phyloP scores from a whole-genome alignment of 495 filamentous ascomycete genomes.

The Alectoria sarmentosa region DNA sequence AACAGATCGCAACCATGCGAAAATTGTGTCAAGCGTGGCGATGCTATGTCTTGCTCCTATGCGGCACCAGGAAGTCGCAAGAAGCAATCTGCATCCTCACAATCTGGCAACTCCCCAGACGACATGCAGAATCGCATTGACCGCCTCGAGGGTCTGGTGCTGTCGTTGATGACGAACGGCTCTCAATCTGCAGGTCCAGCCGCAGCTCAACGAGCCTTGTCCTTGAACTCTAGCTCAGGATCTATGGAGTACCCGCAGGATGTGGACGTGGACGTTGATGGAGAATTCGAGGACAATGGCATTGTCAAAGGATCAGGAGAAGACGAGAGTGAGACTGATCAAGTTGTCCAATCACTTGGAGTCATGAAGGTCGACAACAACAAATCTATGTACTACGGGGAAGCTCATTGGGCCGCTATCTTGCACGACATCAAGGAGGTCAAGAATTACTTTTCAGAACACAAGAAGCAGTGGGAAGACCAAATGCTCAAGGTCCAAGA shows the following conservation, averaged over 20 bases:
- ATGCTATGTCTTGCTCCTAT: constrained; percentile 82
- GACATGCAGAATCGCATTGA: constrained; percentile 99
- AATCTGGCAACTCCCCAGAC: constrained; percentile 60
- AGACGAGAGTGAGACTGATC: constrained; percentile 77
- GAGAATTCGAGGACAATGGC: constrained; percentile 41
- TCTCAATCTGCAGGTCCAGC: constrained; percentile 55
- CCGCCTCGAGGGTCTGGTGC: constrained; percentile 85
- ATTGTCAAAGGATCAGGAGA: constrained; percentile 47
- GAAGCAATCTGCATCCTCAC: constrained; percentile 60
- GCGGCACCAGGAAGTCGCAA: constrained; percentile 70
- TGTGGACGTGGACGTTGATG: constrained; percentile 52
- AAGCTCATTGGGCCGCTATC: constrained; percentile 85
- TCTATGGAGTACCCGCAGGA: constrained; percentile 40
- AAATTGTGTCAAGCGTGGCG: constrained; percentile 87
- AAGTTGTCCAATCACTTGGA: constrained; percentile 77
- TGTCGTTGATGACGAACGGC: constrained; percentile 94
- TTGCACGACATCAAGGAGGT: constrained; percentile 90
- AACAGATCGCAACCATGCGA: constrained; percentile 89
- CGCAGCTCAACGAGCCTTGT: constrained; percentile 56
- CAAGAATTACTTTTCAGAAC: constrained; percentile 72
- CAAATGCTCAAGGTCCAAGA: constrained; percentile 57
- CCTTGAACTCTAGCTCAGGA: constrained; percentile 50
- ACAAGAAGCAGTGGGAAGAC: constrained; percentile 62
- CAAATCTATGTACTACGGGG: constrained; percentile 80
- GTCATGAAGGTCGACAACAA: constrained; percentile 81